A percentile compares a stretch with the other conserved stretches of the same genome.
Conservation (phyloP, 495 filamentous ascomycete genomes). For the Neurospora pannonica region DNA sequence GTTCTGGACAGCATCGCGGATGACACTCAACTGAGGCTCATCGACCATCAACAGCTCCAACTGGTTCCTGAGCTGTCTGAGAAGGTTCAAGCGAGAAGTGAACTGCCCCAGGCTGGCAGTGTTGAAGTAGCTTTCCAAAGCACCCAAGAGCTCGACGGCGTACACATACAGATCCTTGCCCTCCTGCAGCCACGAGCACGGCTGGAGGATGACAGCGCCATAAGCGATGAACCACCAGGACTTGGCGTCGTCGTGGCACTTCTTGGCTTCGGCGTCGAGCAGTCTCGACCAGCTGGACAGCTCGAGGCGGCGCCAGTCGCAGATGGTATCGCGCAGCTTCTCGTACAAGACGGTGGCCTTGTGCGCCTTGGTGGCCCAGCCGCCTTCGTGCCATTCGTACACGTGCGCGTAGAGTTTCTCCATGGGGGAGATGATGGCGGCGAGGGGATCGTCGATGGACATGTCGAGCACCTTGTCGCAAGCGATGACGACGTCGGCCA, state of each 20-base stretch:
- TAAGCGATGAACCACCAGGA: slow-evolving; percentile 98
- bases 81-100: slow-evolving; percentile 55
- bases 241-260: slow-evolving; percentile 62
- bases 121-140: slow-evolving; percentile 65
- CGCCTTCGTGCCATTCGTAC: slow-evolving; percentile 79
- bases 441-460: slow-evolving; percentile 74
- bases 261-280: slow-evolving; percentile 75
- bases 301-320: slow-evolving; percentile 84
- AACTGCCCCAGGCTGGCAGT: slow-evolving; percentile 75
- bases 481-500: slow-evolving; percentile 63
- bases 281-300: slow-evolving; percentile 83
- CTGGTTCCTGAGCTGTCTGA: slow-evolving; percentile 62
- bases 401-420: slow-evolving; percentile 76
- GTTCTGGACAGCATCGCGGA: slow-evolving; percentile 59
- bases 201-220: slow-evolving; percentile 70
- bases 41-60: slow-evolving; percentile 47
- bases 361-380: slow-evolving; percentile 72
- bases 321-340: slow-evolving; percentile 61
- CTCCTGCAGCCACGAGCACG: slow-evolving; percentile 49
- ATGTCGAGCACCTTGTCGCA: slow-evolving; percentile 68
- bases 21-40: slow-evolving; percentile 39
- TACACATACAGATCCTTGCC: slow-evolving; percentile 51
- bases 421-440: slow-evolving; percentile 68
- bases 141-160: slow-evolving; percentile 55
- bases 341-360: slow-evolving; percentile 60